Conservation (phyloP, 768 basidiomycete species). For the Leccinum uliginosum region DNA sequence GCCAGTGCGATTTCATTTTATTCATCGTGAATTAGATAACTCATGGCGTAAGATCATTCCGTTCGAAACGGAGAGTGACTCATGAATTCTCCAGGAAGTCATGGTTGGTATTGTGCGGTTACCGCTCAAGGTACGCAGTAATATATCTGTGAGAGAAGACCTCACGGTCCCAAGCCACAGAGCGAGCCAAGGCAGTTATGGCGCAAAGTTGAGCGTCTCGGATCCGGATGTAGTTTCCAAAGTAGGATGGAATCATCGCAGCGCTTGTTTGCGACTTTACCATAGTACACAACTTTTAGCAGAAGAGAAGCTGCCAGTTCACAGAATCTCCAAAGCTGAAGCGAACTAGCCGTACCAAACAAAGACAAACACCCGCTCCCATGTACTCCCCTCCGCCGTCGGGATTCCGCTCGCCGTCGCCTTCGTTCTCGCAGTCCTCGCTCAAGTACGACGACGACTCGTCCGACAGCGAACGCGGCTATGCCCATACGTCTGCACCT, state of each 20-base stretch:
- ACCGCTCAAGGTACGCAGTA: conserved; percentile 8
- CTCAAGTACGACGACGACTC: conserved; percentile 23
- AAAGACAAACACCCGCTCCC: conserved; percentile 19
- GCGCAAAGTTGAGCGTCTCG: no score
- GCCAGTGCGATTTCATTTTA: no score
- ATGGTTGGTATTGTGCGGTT: conserved; percentile 7
- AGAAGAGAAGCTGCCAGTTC: no score
- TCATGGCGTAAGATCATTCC: conserved; percentile 14
- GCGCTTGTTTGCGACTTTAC: background rate
- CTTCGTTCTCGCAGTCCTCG: conserved; percentile 35
- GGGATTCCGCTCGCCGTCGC: conserved; percentile 39
- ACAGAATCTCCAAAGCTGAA: background rate
- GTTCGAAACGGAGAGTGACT: conserved; percentile 10
- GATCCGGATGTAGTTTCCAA: background rate
- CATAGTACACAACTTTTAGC: no score
- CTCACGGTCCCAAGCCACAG: no score
- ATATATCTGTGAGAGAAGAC: no score
- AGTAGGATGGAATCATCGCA: background rate
- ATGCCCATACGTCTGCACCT: conserved; percentile 9
- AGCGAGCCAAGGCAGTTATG: no score
- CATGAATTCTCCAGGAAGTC: conserved; percentile 10
- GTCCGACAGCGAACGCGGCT: conserved; percentile 22
- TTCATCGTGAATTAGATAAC: conserved; percentile 5
- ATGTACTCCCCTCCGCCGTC: conserved; percentile 36
- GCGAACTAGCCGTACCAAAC: conserved; percentile 8